Conservation (phyloP, 768 basidiomycete genomes). For the Phaeotremella fagi region DNA sequence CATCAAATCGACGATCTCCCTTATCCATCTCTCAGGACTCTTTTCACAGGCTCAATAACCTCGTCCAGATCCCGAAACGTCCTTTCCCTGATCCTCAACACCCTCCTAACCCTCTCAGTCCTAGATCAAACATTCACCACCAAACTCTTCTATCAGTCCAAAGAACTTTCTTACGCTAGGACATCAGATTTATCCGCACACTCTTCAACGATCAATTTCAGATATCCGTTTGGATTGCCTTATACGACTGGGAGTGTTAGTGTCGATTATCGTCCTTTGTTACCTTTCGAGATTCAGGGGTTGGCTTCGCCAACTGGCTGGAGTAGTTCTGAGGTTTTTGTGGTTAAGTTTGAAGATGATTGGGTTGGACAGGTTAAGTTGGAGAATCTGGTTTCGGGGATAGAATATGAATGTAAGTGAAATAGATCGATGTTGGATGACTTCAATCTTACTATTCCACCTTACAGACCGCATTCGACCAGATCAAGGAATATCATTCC, state of each 20-base stretch:
- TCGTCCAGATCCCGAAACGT: slow-evolving; percentile 3
- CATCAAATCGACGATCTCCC: neutral
- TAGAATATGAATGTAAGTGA: slow-evolving; percentile 15
- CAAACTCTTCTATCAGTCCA: neutral
- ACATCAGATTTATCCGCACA: slow-evolving; percentile 2
- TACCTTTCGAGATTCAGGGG: neutral
- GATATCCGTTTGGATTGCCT: slow-evolving; percentile 1
- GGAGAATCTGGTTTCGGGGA: slow-evolving; percentile 4
- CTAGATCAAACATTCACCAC: slow-evolving; percentile 6
- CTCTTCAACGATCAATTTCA: slow-evolving; percentile 9
- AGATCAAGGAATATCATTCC: neutral
- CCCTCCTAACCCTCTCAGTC: slow-evolving; percentile 3
- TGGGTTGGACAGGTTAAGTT: slow-evolving; percentile 9
- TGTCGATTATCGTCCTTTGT: slow-evolving; percentile 6
- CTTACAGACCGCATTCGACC: neutral
- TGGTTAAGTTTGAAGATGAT: neutral
- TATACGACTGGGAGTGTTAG: neutral
- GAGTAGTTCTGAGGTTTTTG: slow-evolving; percentile 9
- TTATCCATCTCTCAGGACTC: slow-evolving; percentile 4
- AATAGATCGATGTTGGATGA: neutral
- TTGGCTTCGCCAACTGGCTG: slow-evolving; percentile 2
- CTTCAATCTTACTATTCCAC: slow-evolving; percentile 1
- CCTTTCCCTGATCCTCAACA: slow-evolving; percentile 9
- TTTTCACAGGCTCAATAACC: slow-evolving; percentile 4
- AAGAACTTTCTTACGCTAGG: slow-evolving; percentile 10